A percentile compares a stretch with the other conserved stretches of the same genome.
Evolutionary conservation across 257 asterid species (phyloP).

Genomic region (Lithospermum erythrorhizon): DNA sequence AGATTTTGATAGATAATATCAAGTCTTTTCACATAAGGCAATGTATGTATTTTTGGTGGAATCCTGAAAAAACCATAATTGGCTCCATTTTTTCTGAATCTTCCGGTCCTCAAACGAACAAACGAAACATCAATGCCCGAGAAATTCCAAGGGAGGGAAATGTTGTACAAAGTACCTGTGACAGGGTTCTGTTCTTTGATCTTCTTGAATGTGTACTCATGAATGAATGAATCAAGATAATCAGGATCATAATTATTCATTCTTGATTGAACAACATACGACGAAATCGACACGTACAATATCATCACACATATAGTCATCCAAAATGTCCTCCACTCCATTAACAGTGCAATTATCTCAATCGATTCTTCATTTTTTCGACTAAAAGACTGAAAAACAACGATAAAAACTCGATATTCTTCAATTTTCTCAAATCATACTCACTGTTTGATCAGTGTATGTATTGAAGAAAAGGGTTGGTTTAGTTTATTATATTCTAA

Average conservation of each 20-base stretch:
- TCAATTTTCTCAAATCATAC: not conserved
- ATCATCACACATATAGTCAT: constrained; percentile 17
- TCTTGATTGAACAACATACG: constrained; percentile 21
- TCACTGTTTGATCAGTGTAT: not conserved
- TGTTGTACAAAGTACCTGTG: constrained; percentile 44
- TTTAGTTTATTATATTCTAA: not conserved
- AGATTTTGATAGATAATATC: constrained; percentile 48
- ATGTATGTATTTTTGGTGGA: constrained; percentile 33
- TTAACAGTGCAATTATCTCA: constrained; percentile 20
- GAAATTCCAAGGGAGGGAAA: constrained; percentile 43
- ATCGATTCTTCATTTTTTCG: constrained; percentile 18
- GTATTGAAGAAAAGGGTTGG: not conserved
- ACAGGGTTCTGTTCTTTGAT: constrained; percentile 13
- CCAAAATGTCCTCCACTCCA: constrained; percentile 34
- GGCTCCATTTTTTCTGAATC: constrained; percentile 43
- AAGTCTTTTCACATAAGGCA: constrained; percentile 54
- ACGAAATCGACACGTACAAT: constrained; percentile 13
- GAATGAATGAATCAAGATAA: constrained; percentile 44
- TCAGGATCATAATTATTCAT: constrained; percentile 14
- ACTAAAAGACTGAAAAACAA: constrained; percentile 1
- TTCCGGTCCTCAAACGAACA: constrained; percentile 36
- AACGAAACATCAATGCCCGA: constrained; percentile 38
- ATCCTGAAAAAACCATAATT: constrained; percentile 29
- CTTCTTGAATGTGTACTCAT: constrained; percentile 27
- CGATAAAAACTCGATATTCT: constrained; percentile 1